These are phyloP conservation scores for Taxillus chinensis DNA, from an alignment of 164 flowering plant species.

Conservation along the genomic window DNA sequence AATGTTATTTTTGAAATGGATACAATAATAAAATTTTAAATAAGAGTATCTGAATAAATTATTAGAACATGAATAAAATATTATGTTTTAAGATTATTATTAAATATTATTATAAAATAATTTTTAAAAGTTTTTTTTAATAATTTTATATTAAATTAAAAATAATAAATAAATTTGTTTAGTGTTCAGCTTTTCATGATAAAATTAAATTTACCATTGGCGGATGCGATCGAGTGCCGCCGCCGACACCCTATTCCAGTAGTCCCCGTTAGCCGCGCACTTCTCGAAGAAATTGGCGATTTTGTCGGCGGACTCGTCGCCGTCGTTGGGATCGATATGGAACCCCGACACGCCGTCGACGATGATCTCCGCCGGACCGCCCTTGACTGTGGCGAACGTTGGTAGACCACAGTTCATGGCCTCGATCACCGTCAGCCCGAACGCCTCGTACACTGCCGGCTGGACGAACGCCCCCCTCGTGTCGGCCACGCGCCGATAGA, in stretches of 20 bases:
- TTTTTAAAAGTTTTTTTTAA: too few species aligned
- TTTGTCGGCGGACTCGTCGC: conserved; percentile 69
- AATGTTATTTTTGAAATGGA: too few species aligned
- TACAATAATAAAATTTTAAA: too few species aligned
- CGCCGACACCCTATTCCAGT: conserved; percentile 59
- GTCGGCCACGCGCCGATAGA: conserved; percentile 83
- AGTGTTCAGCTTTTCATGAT: too few species aligned
- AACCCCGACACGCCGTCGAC: conserved; percentile 84
- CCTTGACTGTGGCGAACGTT: conserved; percentile 90
- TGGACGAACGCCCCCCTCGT: conserved; percentile 91
- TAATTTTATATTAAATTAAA: too few species aligned
- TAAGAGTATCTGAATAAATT: too few species aligned
- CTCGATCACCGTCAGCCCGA: conserved; percentile 89
- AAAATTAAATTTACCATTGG: conserved; percentile 49
- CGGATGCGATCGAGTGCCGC: conserved; percentile 63
- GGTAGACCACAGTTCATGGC: conserved; percentile 95
- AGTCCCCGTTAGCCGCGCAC: conserved; percentile 47
- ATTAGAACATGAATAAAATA: too few species aligned
- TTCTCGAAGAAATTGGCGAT: conserved; percentile 84
- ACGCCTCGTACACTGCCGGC: conserved; percentile 89
- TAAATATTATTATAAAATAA: too few species aligned
- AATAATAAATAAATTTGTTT: too few species aligned
- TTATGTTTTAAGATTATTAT: too few species aligned
- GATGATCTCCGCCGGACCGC: conserved; percentile 93
- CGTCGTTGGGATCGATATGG: conserved; percentile 78